Base-by-base conservation (phyloP, 1,284 basidiomycete species). In the Boletus smithii region DNA sequence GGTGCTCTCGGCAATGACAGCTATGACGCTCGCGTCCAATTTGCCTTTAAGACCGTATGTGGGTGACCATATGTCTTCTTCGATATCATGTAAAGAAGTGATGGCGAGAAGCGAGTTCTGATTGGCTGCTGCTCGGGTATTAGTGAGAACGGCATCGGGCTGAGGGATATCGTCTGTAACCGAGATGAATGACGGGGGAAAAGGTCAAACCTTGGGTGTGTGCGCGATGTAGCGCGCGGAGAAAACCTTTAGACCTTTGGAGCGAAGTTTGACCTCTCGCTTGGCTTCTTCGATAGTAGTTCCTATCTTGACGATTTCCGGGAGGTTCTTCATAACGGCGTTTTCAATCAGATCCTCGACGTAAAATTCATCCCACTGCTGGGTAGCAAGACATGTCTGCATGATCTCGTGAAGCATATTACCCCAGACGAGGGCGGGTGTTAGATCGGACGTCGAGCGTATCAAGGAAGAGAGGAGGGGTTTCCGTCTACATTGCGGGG, bases 1-100 rank as follows among this genome's bases (percentile, higher is more conserved):
- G 56, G 60, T 56, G 18, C 55, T 56, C 51, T 80, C 77, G 8
- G 79, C 66, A 27, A 91, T 76, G 10, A 79, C 66, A 0, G 81
- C 80, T 57, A 92, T 80, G 0, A 97, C 83, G 4, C 88, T 92
- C 0, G 90, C 95, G 59, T 99, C 95, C 16, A 99, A 74, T 68
- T 97, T 98, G 18, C 95, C 97, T 66, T 95, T 97, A 32, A 99
- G 75, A 1, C 95, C 97, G 62, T 89, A 97, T 10, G 85, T 88
- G 0, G 97, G 95, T 0, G 91, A 95, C 88, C 92, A 97, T 51
- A 99, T 95, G 57, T 98, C 95, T 66, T 99, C 95, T 71, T 99
- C 97, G 33, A 97, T 79, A 49, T 94, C 94, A 53, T 90, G 79
- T 2, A 94, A 66, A 20, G 82, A 73, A 8, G 79, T 74, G 43